phyloP scores from a whole-genome alignment of 352 stramenopile genomes.

The Pythium pectinolyticum region DNA sequence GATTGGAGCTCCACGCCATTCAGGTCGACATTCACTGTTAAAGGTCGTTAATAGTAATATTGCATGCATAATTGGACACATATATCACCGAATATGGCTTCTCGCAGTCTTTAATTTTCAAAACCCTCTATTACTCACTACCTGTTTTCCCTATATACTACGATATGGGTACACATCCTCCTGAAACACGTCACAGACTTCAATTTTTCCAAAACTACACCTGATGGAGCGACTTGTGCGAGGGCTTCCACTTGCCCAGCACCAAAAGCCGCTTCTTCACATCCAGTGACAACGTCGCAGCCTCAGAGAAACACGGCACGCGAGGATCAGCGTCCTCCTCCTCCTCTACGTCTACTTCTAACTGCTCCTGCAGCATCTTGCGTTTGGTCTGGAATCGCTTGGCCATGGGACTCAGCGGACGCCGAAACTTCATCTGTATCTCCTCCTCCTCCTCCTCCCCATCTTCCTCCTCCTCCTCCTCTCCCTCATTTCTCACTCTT shows the following conservation, averaged over 20 bases:
- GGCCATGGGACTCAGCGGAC: conserved; percentile 53
- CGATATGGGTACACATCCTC: conserved; percentile 22
- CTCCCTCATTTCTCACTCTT: not conserved
- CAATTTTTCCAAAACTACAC: not conserved
- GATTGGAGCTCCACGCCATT: conserved; percentile 35
- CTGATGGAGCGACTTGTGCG: conserved; percentile 20
- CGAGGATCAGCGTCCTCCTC: conserved; percentile 5
- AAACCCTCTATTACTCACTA: conserved; percentile 2
- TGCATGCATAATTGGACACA: not conserved
- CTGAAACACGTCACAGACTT: not conserved
- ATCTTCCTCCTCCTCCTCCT: not conserved
- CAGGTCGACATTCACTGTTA: not conserved
- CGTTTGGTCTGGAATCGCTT: conserved; percentile 44
- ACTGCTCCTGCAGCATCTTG: not conserved
- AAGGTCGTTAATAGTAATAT: conserved; percentile 9
- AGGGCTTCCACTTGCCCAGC: conserved; percentile 47
- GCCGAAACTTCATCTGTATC: conserved; percentile 7
- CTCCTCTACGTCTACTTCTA: not conserved
- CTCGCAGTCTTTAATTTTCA: not conserved
- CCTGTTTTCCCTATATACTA: conserved; percentile 4
- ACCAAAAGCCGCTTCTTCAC: conserved; percentile 63
- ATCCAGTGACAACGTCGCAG: conserved; percentile 47
- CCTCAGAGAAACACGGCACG: conserved; percentile 36
- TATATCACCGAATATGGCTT: not conserved
- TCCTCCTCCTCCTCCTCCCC: conserved; percentile 24